A percentile compares a stretch with the other conserved stretches of the same genome.
These are phyloP conservation scores for Phialophora verrucosa DNA, from an alignment of 2,329 filamentous ascomycete species.

Conservation along the genomic window DNA sequence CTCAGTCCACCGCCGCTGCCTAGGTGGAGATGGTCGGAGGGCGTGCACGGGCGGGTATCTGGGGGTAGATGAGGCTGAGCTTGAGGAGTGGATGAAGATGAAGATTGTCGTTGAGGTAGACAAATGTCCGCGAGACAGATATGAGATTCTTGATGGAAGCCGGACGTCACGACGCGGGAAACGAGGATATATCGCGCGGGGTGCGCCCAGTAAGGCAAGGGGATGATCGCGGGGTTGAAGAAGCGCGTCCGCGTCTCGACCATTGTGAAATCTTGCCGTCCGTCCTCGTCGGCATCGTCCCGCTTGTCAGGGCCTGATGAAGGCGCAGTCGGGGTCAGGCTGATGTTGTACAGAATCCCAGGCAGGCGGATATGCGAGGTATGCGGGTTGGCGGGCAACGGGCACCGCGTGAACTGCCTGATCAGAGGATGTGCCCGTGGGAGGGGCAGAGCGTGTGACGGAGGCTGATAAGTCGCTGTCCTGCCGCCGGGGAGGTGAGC, in stretches of 20 bases:
- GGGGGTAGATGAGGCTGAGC: constrained; percentile 10
- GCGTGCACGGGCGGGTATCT: constrained; percentile 42
- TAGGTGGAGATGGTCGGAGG: constrained; percentile 42
- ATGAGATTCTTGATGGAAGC: constrained; percentile 47
- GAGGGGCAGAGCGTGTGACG: neutral
- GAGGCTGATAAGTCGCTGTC: neutral
- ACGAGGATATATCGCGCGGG: constrained; percentile 48
- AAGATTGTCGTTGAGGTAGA: constrained; percentile 2
- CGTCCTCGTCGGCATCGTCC: constrained; percentile 10
- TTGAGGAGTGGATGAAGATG: constrained; percentile 29
- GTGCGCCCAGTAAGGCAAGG: constrained; percentile 47
- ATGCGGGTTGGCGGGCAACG: neutral
- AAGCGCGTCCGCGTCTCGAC: constrained; percentile 21
- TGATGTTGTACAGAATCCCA: constrained; percentile 46
- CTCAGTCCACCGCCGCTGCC: constrained; percentile 45
- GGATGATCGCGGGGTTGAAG: constrained; percentile 50
- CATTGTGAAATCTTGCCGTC: constrained; percentile 7
- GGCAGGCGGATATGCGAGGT: constrained; percentile 44
- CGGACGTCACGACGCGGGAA: constrained; percentile 45
- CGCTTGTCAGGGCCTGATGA: constrained; percentile 22
- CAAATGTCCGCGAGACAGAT: constrained; percentile 50
- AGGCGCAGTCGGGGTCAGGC: constrained; percentile 43
- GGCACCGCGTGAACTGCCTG: constrained; percentile 9
- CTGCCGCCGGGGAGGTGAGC: neutral
- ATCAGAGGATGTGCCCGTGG: constrained; percentile 13